These are phyloP conservation scores for Keithomyces neogunnii DNA, from an alignment of 2,329 filamentous ascomycete species.

Conservation along the genomic window DNA sequence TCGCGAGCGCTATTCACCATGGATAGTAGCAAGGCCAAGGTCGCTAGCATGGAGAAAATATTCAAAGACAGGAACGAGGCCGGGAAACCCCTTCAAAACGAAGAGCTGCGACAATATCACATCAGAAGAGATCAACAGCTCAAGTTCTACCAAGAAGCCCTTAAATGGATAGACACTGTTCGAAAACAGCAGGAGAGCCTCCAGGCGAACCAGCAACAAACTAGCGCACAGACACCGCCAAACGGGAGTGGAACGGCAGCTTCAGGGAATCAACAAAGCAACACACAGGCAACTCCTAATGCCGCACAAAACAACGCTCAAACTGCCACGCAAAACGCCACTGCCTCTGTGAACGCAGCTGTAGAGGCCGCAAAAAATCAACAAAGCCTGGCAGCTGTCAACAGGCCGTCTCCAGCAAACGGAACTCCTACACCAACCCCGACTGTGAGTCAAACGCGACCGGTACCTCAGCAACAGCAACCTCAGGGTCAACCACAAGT, in stretches of 20 bases:
- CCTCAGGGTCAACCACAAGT: constrained; percentile 15
- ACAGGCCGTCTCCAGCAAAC: constrained; percentile 21
- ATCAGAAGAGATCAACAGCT: constrained; percentile 34
- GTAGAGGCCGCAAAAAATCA: constrained; percentile 39
- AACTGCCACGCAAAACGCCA: constrained; percentile 20
- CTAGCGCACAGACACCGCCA: constrained; percentile 9
- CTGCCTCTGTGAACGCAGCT: constrained; percentile 34
- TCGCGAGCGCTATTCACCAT: constrained; percentile 40
- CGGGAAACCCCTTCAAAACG: constrained; percentile 34
- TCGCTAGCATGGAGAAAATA: constrained; percentile 32
- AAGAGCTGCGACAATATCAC: constrained; percentile 37
- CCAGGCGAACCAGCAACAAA: constrained; percentile 16
- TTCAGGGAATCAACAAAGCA: constrained; percentile 16
- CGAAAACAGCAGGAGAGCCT: constrained; percentile 35
- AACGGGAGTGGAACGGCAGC: constrained; percentile 15
- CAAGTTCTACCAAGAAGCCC: constrained; percentile 37
- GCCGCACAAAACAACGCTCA: constrained; percentile 18
- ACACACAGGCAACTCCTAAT: constrained; percentile 14
- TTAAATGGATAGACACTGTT: constrained; percentile 38
- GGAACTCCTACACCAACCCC: constrained; percentile 15
- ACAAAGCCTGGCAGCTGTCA: constrained; percentile 21
- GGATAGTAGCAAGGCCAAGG: constrained; percentile 33
- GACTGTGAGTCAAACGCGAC: constrained; percentile 19
- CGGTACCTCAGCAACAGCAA: constrained; percentile 17
- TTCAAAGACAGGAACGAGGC: constrained; percentile 33